phyloP scores from a whole-genome alignment of 768 basidiomycete species.

The Lactarius deliciosus region DNA sequence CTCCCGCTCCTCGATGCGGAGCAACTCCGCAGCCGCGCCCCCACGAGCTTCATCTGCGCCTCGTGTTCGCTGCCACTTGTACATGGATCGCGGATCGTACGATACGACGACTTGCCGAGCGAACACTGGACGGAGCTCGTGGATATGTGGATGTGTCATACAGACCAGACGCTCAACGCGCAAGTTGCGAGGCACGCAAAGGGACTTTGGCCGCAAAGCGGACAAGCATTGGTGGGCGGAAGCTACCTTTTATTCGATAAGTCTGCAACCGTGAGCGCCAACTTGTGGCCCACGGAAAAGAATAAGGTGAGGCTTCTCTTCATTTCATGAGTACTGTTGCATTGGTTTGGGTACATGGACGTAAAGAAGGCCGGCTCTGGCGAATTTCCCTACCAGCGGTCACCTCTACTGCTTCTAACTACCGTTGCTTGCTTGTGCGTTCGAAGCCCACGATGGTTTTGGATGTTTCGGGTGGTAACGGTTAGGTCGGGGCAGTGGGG shows the following conservation, averaged over 20 bases:
- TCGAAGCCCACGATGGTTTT: constrained; percentile 68
- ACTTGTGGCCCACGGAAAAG: constrained; percentile 46
- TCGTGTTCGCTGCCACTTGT: constrained; percentile 75
- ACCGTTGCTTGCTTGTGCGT: constrained; percentile 15
- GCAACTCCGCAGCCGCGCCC: constrained; percentile 53
- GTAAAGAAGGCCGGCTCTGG: constrained; percentile 93
- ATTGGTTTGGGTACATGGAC: constrained; percentile 47
- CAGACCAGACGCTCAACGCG: constrained; percentile 80
- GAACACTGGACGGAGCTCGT: constrained; percentile 98
- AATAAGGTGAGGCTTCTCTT: constrained; percentile 57
- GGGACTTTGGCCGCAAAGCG: constrained; percentile 76
- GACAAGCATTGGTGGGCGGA: constrained; percentile 83
- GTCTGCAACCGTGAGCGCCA: constrained; percentile 51
- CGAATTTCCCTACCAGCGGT: constrained; percentile 56
- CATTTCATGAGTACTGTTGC: not conserved
- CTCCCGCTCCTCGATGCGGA: constrained; percentile 66
- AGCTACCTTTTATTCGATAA: constrained; percentile 83
- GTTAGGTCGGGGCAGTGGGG: constrained; percentile 34
- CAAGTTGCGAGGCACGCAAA: constrained; percentile 57
- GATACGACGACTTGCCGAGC: constrained; percentile 85
- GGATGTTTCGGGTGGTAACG: constrained; percentile 30
- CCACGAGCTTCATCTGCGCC: constrained; percentile 71
- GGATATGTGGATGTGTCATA: constrained; percentile 98
- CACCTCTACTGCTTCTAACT: constrained; percentile 34
- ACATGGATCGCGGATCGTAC: constrained; percentile 46